Conservation (phyloP, 1,284 basidiomycete species). For the Naganishia sp. region DNA sequence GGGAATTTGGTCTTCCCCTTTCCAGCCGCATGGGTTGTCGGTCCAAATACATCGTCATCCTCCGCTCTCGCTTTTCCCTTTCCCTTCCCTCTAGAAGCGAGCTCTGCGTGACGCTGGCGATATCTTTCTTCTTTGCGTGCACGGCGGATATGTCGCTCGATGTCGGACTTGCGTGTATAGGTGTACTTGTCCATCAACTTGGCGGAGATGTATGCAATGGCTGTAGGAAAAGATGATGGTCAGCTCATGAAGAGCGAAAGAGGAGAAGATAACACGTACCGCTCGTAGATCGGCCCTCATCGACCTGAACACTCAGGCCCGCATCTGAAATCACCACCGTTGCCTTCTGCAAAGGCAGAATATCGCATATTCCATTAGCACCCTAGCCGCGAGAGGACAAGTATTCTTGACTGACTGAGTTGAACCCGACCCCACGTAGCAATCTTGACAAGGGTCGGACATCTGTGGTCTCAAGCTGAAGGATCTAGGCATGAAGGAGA, state of each 20-base stretch:
- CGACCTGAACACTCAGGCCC: constrained; percentile 80
- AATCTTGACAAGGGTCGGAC: constrained; percentile 72
- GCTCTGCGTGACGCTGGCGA: constrained; percentile 10
- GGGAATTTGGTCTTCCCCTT: neutral
- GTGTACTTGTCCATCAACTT: constrained; percentile 75
- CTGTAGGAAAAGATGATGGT: constrained; percentile 54
- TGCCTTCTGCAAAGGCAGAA: constrained; percentile 63
- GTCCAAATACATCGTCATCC: constrained; percentile 21
- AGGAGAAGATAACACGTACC: constrained; percentile 57
- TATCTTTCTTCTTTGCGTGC: constrained; percentile 21
- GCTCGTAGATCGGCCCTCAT: constrained; percentile 75
- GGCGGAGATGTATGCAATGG: constrained; percentile 78
- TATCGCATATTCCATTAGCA: neutral
- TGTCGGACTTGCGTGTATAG: constrained; percentile 59
- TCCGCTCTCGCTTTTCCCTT: neutral
- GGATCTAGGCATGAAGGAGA: constrained; percentile 58
- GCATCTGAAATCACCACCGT: constrained; percentile 68
- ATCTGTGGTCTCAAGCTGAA: constrained; percentile 73
- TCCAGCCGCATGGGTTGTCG: neutral
- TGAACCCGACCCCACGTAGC: constrained; percentile 74
- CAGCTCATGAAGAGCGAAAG: neutral
- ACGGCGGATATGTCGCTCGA: constrained; percentile 18
- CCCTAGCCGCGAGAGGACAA: neutral
- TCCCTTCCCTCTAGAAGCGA: neutral
- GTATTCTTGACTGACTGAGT: constrained; percentile 61